Percentiles rank a stretch among this genome's conserved stretches.
These are phyloP conservation scores for Giardia duodenalis DNA, from an alignment of 208 protist species.

Conservation along the genomic window DNA sequence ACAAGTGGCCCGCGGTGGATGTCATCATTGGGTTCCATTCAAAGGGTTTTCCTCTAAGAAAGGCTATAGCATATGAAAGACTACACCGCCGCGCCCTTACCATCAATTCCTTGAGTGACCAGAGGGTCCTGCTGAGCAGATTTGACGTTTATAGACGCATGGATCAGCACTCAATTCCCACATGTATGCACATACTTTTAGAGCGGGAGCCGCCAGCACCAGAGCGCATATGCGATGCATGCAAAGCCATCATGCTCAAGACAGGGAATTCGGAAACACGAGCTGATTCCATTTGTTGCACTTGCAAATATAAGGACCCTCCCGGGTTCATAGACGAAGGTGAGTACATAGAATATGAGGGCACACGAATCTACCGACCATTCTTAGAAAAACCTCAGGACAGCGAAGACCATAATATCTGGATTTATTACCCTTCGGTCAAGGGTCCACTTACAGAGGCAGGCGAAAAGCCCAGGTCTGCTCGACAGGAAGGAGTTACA, in stretches of 20 bases:
- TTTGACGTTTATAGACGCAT: not conserved
- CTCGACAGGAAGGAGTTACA: not conserved
- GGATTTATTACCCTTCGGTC: slow-evolving; percentile 16
- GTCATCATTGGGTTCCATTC: slow-evolving; percentile 5
- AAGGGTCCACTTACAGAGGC: not conserved
- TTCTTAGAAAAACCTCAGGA: slow-evolving; percentile 16
- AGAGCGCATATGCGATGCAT: not conserved
- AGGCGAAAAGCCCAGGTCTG: not conserved
- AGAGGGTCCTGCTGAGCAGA: not conserved
- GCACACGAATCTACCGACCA: not conserved
- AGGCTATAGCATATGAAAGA: not conserved
- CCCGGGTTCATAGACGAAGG: not conserved
- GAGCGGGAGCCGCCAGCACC: not conserved
- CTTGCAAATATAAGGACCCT: slow-evolving; percentile 11
- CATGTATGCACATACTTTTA: not conserved
- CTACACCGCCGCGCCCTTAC: not conserved
- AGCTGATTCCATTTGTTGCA: not conserved
- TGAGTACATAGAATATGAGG: slow-evolving; percentile 9
- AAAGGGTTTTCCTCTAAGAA: slow-evolving; percentile 17
- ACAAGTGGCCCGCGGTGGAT: not conserved
- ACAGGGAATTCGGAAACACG: not conserved
- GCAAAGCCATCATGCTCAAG: not conserved
- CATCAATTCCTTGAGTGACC: not conserved
- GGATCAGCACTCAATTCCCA: not conserved
- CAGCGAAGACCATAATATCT: slow-evolving; percentile 12